Base-by-base conservation (phyloP, 2,329 filamentous ascomycete genomes). In the Sporothrix brasiliensis region DNA sequence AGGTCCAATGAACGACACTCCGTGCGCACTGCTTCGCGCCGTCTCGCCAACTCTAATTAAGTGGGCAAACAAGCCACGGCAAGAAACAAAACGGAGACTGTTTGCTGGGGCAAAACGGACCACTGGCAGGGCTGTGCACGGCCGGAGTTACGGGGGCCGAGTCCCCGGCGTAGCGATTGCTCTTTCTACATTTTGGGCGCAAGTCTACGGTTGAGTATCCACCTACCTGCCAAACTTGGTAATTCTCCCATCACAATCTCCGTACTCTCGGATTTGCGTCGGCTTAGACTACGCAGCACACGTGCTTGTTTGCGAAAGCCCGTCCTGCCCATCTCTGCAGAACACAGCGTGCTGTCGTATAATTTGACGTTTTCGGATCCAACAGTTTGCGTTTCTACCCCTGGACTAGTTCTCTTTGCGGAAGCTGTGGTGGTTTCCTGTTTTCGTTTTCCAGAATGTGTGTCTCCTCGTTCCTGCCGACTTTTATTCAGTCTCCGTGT, bases 21-120 rank as follows among this genome's bases (percentile, higher is more conserved):
- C 60, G 24, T 41, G 47, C 41, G 41, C 41, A 41, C 49, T 41
- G 60, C 34, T 49, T 19, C 44, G 60, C 41, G 60, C 60, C 60
- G 39, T 30, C n/a, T 30, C 41, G 24, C 21, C 39, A 49, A 63
- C 41, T 63, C 41, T 49, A 49, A 10, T 4, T 41, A 63, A 63
- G 60, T 63, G 24, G 60, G 47, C 13, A 63, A 63, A 63, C 30
- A 16, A 39, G 3, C 56, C 27, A n/a, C 2, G 13, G 27, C 16
- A 21, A 11, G 56, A 24, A 39, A 3, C 3, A 30, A 14, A 44
- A 61, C 34, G 34, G 34, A 34, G 34, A 9, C 34, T 34, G 3
- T 34, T 34, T 34, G 7, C 34, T 34, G 14, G 5, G 10, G 58
- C 34, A 44, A 61, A 61, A 63, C 9, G 56, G 56, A 60, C 56